Evolutionary conservation across 306 rosid genomes (phyloP).

Genomic region (Astragalus glycyphyllos): DNA sequence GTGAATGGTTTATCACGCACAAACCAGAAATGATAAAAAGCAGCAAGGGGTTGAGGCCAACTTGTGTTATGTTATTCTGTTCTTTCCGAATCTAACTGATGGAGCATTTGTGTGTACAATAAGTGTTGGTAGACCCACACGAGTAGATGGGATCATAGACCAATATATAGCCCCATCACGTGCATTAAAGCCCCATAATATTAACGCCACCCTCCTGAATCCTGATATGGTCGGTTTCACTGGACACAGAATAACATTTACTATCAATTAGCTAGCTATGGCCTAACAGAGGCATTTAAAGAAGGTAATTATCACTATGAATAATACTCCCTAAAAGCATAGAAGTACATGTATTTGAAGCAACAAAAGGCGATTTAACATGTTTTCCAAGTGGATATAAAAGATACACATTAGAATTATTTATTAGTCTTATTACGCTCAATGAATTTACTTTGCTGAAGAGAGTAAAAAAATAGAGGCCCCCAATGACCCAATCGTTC

Average conservation of each 20-base stretch:
- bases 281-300: neutral
- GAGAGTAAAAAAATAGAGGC: too few relatives aligned
- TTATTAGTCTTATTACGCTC: too few relatives aligned
- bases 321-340: too few relatives aligned
- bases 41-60: neutral
- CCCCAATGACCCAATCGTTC: too few relatives aligned
- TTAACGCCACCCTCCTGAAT: constrained; percentile 30
- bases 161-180: constrained; percentile 7
- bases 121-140: constrained; percentile 13
- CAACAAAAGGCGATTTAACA: too few relatives aligned
- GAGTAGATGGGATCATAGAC: neutral
- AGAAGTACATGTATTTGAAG: too few relatives aligned
- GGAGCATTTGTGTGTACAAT: neutral
- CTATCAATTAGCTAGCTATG: neutral
- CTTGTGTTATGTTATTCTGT: neutral
- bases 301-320: too few relatives aligned
- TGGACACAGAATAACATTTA: too few relatives aligned
- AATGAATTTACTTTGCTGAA: too few relatives aligned
- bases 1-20: constrained; percentile 2
- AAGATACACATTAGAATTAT: too few relatives aligned
- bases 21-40: constrained; percentile 13
- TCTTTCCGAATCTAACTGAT: neutral
- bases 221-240: constrained; percentile 25
- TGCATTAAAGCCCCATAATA: constrained; percentile 41
- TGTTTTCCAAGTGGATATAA: too few relatives aligned